These are phyloP conservation scores for Apocynum venetum DNA, from an alignment of 257 asterid genomes.

Conservation along the genomic window DNA sequence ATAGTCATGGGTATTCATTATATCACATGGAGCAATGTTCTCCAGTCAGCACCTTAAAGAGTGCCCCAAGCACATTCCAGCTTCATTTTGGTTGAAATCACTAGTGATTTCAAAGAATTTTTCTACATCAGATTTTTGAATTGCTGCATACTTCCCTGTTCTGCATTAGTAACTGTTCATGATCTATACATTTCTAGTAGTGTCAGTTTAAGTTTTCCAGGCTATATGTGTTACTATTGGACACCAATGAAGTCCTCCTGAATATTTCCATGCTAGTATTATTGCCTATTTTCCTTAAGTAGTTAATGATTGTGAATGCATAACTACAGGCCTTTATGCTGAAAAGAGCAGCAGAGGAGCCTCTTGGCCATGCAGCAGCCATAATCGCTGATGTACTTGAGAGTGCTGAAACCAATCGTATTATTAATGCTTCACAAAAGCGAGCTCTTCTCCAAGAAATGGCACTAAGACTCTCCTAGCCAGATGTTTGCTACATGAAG, in stretches of 20 bases:
- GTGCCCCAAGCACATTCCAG: background rate
- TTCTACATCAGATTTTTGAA: background rate
- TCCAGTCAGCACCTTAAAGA: background rate
- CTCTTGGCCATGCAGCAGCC: constrained; percentile 98
- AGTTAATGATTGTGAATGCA: background rate
- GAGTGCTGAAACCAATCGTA: constrained; percentile 75
- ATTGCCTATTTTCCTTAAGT: background rate
- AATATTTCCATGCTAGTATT: background rate
- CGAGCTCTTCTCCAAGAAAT: constrained; percentile 92
- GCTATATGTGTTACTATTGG: background rate
- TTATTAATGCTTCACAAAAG: constrained; percentile 79
- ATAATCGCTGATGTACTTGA: constrained; percentile 86
- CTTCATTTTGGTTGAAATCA: background rate
- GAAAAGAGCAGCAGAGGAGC: constrained; percentile 96
- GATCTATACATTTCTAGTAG: background rate
- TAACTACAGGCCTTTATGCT: constrained; percentile 80
- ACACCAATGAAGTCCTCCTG: background rate
- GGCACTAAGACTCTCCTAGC: constrained; percentile 80
- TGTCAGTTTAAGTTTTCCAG: background rate
- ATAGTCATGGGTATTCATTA: background rate
- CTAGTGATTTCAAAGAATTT: background rate
- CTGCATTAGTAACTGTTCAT: background rate
- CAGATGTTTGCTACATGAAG: background rate
- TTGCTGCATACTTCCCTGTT: background rate
- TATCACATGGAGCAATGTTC: background rate